Evolutionary conservation across 129 eudicot species (phyloP).

Genomic region (Flaveria sonorensis): DNA sequence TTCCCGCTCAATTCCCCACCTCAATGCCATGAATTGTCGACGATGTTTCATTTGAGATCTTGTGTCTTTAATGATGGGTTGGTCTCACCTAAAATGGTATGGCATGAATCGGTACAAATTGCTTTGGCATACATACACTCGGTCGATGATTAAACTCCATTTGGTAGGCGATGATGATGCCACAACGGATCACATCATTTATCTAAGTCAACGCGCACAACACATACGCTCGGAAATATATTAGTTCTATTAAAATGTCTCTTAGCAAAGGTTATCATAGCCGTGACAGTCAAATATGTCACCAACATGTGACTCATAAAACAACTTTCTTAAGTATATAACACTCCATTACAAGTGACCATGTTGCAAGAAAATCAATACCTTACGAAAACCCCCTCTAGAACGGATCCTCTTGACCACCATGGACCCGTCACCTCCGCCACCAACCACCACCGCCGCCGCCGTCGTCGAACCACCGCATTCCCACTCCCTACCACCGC

Average conservation of each 20-base stretch:
- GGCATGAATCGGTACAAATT: too few species aligned
- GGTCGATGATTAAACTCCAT: too few species aligned
- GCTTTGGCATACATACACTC: too few species aligned
- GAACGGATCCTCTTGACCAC: constrained; percentile 19
- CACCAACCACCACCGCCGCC: constrained; percentile 32
- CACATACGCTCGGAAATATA: too few species aligned
- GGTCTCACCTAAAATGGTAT: too few species aligned
- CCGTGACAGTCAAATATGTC: constrained; percentile 7
- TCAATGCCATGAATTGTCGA: too few species aligned
- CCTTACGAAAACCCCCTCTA: constrained; percentile 32
- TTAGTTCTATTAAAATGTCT: background rate
- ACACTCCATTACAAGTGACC: background rate
- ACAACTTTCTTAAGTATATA: background rate
- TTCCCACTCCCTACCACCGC: constrained; percentile 37
- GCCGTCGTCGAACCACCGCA: constrained; percentile 32
- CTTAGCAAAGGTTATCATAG: background rate
- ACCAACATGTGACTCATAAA: constrained; percentile 18
- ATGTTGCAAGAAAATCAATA: constrained; percentile 26
- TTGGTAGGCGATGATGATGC: too few species aligned
- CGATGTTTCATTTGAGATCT: too few species aligned
- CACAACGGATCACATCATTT: too few species aligned
- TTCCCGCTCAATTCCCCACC: too few species aligned
- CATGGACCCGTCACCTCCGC: constrained; percentile 25
- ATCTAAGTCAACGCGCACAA: too few species aligned
- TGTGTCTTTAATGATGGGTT: too few species aligned